Percentiles rank a stretch among this genome's conserved stretches.
These are phyloP conservation scores for Sphenostylis stenocarpa DNA, from an alignment of 306 rosid genomes.

Conservation along the genomic window DNA sequence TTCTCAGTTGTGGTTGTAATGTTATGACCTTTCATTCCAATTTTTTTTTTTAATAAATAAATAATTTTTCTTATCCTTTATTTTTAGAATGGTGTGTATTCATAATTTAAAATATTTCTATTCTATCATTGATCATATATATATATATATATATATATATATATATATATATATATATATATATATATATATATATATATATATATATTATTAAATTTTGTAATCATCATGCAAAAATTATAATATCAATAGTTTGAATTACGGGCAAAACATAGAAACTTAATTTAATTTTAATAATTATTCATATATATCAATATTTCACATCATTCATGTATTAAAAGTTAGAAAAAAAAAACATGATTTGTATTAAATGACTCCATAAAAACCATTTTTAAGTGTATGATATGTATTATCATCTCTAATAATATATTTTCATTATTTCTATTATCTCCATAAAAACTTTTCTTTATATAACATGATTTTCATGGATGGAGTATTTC, in stretches of 20 bases:
- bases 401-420: neutral
- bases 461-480: no score
- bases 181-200: neutral
- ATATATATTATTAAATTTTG: neutral
- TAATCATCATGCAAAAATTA: neutral
- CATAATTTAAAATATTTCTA: neutral
- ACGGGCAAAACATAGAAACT: neutral
- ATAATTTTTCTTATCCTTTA: neutral
- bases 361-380: no score
- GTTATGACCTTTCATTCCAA: neutral
- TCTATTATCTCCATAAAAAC: no score
- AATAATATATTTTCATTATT: no score
- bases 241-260: neutral
- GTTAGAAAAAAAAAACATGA: no score
- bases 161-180: neutral
- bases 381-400: no score
- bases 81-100: neutral
- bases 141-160: neutral
- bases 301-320: neutral
- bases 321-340: no score
- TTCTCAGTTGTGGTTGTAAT: slow-evolving; percentile 38
- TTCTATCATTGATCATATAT: neutral
- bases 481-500: no score
- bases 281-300: neutral
- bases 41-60: neutral